Conservation (phyloP, 257 asterid genomes). For the Nyctanthes arbortristis region DNA sequence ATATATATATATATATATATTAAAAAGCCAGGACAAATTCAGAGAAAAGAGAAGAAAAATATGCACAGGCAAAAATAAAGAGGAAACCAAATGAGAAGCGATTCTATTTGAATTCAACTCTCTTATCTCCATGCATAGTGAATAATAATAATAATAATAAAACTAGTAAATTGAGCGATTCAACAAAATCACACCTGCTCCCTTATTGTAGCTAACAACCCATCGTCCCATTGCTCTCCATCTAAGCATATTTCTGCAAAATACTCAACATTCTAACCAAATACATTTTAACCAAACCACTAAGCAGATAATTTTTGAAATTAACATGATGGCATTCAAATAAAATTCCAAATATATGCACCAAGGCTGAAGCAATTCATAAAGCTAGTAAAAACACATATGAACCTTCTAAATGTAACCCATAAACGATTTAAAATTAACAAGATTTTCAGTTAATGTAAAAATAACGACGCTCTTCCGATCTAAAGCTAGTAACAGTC, state of each 20-base stretch:
- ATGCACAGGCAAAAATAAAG: neutral
- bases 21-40: conserved; percentile 2
- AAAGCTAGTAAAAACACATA: neutral
- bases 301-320: conserved; percentile 15
- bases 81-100: neutral
- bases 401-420: neutral
- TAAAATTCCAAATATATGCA: neutral
- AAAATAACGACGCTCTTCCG: neutral
- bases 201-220: conserved; percentile 86
- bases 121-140: neutral
- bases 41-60: neutral
- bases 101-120: neutral
- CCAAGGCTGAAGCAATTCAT: neutral
- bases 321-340: neutral
- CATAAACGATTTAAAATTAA: neutral
- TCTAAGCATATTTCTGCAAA: conserved; percentile 80
- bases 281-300: conserved; percentile 28
- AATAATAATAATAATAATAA: conserved; percentile 22
- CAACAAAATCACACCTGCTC: conserved; percentile 72
- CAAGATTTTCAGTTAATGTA: neutral
- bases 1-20: neutral
- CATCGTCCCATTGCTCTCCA: conserved; percentile 99
- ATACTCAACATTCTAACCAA: conserved; percentile 28
- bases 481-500: neutral
- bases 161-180: conserved; percentile 6